Evolutionary conservation across 2,329 filamentous ascomycete genomes (phyloP).

Genomic region (Fusarium nisikadoi): DNA sequence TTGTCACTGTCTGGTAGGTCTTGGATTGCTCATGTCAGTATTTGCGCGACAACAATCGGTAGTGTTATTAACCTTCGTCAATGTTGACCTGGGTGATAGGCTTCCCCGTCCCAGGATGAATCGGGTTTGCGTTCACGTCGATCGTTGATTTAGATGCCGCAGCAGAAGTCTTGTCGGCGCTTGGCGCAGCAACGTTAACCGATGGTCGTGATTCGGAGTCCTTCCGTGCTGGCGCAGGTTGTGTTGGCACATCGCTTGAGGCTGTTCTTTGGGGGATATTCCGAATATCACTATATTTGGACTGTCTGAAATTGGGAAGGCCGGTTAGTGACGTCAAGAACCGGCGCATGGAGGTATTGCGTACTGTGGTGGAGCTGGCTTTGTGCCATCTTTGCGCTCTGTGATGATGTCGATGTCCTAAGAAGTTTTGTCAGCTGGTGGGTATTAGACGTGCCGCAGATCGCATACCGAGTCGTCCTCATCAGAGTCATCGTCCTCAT

Average conservation of each 20-base stretch:
- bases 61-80: conserved; percentile 65
- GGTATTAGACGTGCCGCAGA: not conserved
- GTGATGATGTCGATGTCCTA: conserved; percentile 77
- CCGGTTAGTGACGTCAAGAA: conserved; percentile 9
- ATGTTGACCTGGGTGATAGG: conserved; percentile 82
- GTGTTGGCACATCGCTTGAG: conserved; percentile 61
- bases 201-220: conserved; percentile 53
- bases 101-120: conserved; percentile 82
- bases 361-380: conserved; percentile 68
- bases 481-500: conserved; percentile 57
- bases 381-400: conserved; percentile 72
- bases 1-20: conserved; percentile 85
- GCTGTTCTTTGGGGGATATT: conserved; percentile 71
- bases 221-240: conserved; percentile 59
- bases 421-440: conserved; percentile 8
- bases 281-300: conserved; percentile 72
- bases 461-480: conserved; percentile 57
- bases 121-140: conserved; percentile 84
- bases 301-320: conserved; percentile 56
- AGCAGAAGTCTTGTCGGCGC: conserved; percentile 66
- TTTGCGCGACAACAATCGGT: not conserved
- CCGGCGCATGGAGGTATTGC: conserved; percentile 42
- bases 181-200: conserved; percentile 52
- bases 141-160: conserved; percentile 83
- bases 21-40: conserved; percentile 40